A percentile compares a stretch with the other conserved stretches of the same genome.
Conservation (phyloP, 805 yeast genomes). For the Blastobotrys terrestris region DNA sequence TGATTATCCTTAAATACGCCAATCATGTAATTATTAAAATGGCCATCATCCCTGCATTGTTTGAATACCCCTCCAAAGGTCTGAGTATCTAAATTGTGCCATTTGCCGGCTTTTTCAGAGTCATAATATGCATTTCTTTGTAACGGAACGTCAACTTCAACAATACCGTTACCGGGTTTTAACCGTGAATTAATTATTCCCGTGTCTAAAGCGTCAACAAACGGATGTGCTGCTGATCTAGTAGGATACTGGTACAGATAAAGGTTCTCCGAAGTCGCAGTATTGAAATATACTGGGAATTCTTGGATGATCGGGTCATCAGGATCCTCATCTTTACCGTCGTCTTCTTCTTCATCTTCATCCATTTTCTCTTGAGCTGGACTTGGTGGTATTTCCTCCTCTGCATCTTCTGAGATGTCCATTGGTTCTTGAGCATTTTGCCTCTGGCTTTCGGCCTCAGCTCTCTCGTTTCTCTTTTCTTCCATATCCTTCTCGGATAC, state of each 20-base stretch:
- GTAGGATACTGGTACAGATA: conserved; percentile 58
- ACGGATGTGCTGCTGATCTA: conserved; percentile 40
- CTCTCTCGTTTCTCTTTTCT: neutral
- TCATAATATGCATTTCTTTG: conserved; percentile 59
- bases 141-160: conserved; percentile 76
- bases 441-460: neutral
- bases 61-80: conserved; percentile 63
- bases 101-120: conserved; percentile 50
- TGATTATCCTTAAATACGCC: conserved; percentile 42
- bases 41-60: conserved; percentile 2
- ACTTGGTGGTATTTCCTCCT: neutral
- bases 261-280: conserved; percentile 28
- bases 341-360: conserved; percentile 22
- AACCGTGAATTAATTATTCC: conserved; percentile 42
- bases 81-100: conserved; percentile 59
- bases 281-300: conserved; percentile 48
- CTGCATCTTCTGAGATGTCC: neutral
- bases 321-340: conserved; percentile 33
- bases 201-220: conserved; percentile 33
- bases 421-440: neutral
- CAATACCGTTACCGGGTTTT: conserved; percentile 54
- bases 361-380: conserved; percentile 1
- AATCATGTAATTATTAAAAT: conserved; percentile 30
- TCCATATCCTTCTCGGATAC: conserved; percentile 15
- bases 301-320: conserved; percentile 59